phyloP scores from a whole-genome alignment of 2,329 filamentous ascomycete species.

The Ophiostoma tasmaniense region DNA sequence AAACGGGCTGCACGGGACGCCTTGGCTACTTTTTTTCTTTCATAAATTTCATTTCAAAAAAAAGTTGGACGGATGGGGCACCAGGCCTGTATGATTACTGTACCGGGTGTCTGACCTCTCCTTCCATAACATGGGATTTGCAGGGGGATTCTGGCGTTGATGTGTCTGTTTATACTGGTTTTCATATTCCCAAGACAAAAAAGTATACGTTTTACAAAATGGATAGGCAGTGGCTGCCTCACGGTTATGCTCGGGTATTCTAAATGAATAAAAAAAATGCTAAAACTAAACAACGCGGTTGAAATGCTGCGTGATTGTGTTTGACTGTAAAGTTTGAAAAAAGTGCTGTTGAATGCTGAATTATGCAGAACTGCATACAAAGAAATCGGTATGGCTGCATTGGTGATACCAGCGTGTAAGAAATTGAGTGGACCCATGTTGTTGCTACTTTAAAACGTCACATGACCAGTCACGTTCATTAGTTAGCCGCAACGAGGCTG shows the following conservation, averaged over 20 bases:
- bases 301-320: neutral
- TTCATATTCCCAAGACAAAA: constrained; percentile 7
- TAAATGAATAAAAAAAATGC: neutral
- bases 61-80: neutral
- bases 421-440: no score
- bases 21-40: constrained; percentile 7
- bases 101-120: neutral
- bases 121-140: constrained; percentile 8
- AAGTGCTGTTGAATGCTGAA: neutral
- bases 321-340: neutral
- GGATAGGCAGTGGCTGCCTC: constrained; percentile 9
- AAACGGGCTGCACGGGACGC: neutral
- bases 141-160: constrained; percentile 9
- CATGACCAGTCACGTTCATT: neutral
- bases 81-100: neutral
- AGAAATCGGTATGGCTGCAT: neutral
- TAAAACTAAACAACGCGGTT: neutral
- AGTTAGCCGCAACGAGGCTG: neutral
- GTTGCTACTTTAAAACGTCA: neutral
- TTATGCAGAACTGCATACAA: neutral
- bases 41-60: constrained; percentile 2
- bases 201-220: constrained; percentile 1
- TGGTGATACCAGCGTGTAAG: neutral
- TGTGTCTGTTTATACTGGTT: constrained; percentile 9
- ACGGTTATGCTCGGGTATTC: neutral